A percentile compares a stretch with the other conserved stretches of the same genome.
These are phyloP conservation scores for Lachancea waltii DNA, from an alignment of 805 yeast genomes.

Conservation along the genomic window DNA sequence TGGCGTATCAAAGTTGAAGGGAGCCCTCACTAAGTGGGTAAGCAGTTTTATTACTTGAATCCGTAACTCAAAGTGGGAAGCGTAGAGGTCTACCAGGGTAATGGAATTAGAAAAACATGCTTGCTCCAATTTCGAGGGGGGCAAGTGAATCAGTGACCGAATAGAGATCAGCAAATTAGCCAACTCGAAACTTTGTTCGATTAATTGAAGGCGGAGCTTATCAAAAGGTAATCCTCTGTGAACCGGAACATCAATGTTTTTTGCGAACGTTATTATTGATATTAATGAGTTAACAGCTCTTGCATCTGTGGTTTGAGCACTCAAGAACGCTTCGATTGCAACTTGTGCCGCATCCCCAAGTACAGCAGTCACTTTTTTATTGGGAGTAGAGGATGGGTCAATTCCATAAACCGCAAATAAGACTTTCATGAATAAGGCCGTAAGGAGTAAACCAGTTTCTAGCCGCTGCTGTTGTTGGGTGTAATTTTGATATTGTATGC, in stretches of 20 bases:
- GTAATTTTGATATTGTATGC: conserved; percentile 66
- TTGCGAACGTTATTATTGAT: conserved; percentile 6
- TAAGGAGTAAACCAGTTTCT: conserved; percentile 50
- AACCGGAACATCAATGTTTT: conserved; percentile 11
- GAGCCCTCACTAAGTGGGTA: conserved; percentile 48
- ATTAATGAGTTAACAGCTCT: conserved; percentile 39
- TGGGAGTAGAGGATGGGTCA: conserved; percentile 36
- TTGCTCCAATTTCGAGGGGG: conserved; percentile 62
- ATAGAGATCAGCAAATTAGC: conserved; percentile 50
- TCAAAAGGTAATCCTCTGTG: conserved; percentile 15
- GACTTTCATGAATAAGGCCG: conserved; percentile 50
- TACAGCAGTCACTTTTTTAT: conserved; percentile 41
- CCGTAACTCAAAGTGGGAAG: conserved; percentile 43
- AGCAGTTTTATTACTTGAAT: conserved; percentile 48
- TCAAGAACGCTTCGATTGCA: conserved; percentile 52
- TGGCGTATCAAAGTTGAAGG: conserved; percentile 58
- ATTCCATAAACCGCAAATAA: conserved; percentile 50
- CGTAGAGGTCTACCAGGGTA: conserved; percentile 50
- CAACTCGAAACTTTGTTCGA: conserved; percentile 46
- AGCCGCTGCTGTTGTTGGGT: conserved; percentile 48
- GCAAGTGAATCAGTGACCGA: conserved; percentile 42
- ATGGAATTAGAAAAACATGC: conserved; percentile 51
- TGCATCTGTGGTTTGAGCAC: conserved; percentile 41
- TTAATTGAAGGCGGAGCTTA: conserved; percentile 33
- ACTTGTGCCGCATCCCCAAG: conserved; percentile 45